phyloP scores from a whole-genome alignment of 2,329 filamentous ascomycete species.

The Aspergillus hortae region DNA sequence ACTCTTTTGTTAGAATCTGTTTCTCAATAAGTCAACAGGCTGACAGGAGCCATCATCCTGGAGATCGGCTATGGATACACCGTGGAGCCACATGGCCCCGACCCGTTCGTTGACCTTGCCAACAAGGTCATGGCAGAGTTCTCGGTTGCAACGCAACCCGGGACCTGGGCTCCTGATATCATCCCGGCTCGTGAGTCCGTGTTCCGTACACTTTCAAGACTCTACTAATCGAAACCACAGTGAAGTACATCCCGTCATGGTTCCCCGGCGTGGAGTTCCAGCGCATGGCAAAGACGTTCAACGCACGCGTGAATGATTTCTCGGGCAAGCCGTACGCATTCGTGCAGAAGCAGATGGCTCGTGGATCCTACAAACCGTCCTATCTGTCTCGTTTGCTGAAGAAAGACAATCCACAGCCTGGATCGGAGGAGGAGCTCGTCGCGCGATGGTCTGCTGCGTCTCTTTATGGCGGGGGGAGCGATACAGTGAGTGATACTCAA shows the following conservation, averaged over 20 bases:
- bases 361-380: not conserved
- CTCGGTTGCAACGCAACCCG: not conserved
- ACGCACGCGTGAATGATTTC: not conserved
- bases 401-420: not conserved
- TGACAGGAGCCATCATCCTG: not conserved
- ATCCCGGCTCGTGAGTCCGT: not conserved
- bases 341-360: not conserved
- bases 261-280: not conserved
- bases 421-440: not conserved
- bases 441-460: not conserved
- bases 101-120: constrained; percentile 1
- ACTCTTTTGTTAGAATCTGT: no score
- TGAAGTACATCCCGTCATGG: constrained; percentile 3
- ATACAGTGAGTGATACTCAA: not conserved
- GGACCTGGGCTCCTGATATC: not conserved
- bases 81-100: not conserved
- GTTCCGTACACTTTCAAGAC: no score
- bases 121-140: constrained; percentile 1
- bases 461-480: not conserved
- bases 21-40: not conserved
- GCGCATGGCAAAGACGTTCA: not conserved
- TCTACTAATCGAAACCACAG: not conserved
- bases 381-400: not conserved
- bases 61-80: constrained; percentile 2
- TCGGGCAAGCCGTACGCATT: not conserved